These are phyloP conservation scores for Fusarium hainanense DNA, from an alignment of 2,329 filamentous ascomycete species.

Conservation along the genomic window DNA sequence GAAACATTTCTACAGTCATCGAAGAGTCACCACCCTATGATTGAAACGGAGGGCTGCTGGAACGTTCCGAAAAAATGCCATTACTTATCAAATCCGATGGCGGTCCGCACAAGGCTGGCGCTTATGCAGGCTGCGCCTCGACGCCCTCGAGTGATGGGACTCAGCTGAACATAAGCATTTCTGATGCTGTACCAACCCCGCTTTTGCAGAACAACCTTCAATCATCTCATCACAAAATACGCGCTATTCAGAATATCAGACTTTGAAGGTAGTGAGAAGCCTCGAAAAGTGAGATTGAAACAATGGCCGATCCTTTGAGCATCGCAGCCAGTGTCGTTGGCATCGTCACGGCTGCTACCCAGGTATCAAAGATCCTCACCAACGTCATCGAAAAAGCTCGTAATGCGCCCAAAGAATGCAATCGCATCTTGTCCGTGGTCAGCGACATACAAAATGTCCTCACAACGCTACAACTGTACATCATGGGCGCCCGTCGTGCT, in stretches of 20 bases:
- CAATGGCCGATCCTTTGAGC: slow-evolving; percentile 26
- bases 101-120: not conserved
- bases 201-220: not conserved
- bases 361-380: slow-evolving; percentile 15
- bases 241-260: not conserved
- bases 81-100: not conserved
- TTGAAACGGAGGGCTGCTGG: too few species aligned
- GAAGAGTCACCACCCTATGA: not conserved
- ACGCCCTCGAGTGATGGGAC: not conserved
- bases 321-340: slow-evolving; percentile 19
- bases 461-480: not conserved
- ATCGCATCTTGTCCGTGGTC: not conserved
- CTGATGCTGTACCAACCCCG: not conserved
- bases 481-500: not conserved
- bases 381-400: slow-evolving; percentile 16
- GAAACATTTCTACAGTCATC: not conserved
- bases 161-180: not conserved
- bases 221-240: not conserved
- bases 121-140: not conserved
- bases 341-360: slow-evolving; percentile 6
- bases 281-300: not conserved
- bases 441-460: not conserved
- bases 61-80: not conserved
- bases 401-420: not conserved
- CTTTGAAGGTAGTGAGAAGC: not conserved